phyloP scores from a whole-genome alignment of 2,329 filamentous ascomycete species.

The Ascochyta koolunga region DNA sequence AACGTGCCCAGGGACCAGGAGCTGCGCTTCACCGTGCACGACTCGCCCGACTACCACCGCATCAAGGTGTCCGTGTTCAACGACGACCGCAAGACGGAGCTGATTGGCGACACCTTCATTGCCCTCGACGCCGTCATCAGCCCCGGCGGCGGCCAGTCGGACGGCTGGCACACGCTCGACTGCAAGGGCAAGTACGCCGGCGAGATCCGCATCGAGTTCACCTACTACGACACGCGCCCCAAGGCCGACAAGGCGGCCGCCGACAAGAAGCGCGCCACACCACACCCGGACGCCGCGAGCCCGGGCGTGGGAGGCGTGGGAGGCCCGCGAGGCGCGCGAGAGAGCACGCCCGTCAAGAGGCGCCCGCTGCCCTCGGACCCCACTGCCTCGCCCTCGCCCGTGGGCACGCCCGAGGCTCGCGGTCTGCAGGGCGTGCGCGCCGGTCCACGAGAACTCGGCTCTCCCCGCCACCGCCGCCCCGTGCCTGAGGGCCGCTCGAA shows the following conservation, averaged over 20 bases:
- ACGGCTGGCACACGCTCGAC: slow-evolving; percentile 86
- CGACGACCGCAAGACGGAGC: slow-evolving; percentile 95
- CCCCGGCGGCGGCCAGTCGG: slow-evolving; percentile 87
- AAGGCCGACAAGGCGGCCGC: slow-evolving; percentile 73
- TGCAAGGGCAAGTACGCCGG: slow-evolving; percentile 96
- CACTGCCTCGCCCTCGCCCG: slow-evolving; percentile 54
- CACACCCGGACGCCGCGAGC: slow-evolving; percentile 46
- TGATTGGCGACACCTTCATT: slow-evolving; percentile 94
- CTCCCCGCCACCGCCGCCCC: slow-evolving; percentile 35
- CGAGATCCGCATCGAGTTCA: slow-evolving; percentile 92
- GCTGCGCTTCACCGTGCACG: slow-evolving; percentile 92
- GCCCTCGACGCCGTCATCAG: slow-evolving; percentile 81
- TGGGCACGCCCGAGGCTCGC: slow-evolving; percentile 39
- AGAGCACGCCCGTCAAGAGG: slow-evolving; percentile 73
- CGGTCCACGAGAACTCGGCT: slow-evolving; percentile 44
- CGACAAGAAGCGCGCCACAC: slow-evolving; percentile 58
- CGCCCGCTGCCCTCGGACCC: slow-evolving; percentile 84
- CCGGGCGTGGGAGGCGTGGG: slow-evolving; percentile 49
- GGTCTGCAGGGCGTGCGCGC: slow-evolving; percentile 37
- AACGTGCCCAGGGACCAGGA: slow-evolving; percentile 82
- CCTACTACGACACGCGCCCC: slow-evolving; percentile 88
- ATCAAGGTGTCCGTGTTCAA: slow-evolving; percentile 97
- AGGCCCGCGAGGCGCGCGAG: slow-evolving; percentile 45
- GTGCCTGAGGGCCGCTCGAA: slow-evolving; percentile 26
- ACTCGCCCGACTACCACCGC: slow-evolving; percentile 94